phyloP scores from a whole-genome alignment of 768 basidiomycete species.

The Cystobasidium onofrii region DNA sequence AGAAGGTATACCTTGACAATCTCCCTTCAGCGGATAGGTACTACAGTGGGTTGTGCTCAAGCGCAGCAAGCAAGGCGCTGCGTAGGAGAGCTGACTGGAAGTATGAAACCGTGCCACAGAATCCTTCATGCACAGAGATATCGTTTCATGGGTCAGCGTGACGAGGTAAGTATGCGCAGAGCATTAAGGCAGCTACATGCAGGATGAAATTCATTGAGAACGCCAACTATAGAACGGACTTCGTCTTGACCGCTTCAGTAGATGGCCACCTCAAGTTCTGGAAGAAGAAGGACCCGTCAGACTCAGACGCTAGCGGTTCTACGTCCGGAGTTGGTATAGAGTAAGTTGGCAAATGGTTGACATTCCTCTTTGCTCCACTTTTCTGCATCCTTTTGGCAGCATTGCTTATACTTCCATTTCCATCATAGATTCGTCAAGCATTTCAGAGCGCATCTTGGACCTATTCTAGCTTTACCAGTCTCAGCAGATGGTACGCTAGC shows the following conservation, averaged over 20 bases:
- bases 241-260: slow-evolving; percentile 83
- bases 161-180: slow-evolving; percentile 59
- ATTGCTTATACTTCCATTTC: not conserved
- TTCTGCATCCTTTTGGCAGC: not conserved
- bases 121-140: slow-evolving; percentile 96
- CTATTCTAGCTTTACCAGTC: slow-evolving; percentile 69
- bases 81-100: not conserved
- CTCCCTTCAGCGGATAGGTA: slow-evolving; percentile 87
- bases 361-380: no score
- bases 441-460: slow-evolving; percentile 80
- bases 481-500: slow-evolving; percentile 87
- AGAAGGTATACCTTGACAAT: slow-evolving; percentile 83
- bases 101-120: slow-evolving; percentile 48
- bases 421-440: slow-evolving; percentile 74
- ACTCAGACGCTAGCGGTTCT: slow-evolving; percentile 18
- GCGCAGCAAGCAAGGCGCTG: no score
- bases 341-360: not conserved
- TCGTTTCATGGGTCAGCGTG: slow-evolving; percentile 75
- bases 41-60: slow-evolving; percentile 66
- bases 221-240: slow-evolving; percentile 67
- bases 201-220: not conserved
- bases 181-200: no score
- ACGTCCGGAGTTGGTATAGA: slow-evolving; percentile 61
- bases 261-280: slow-evolving; percentile 97
- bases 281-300: slow-evolving; percentile 76